Base-by-base conservation (phyloP, 768 basidiomycete genomes). In the Termitomyces sp. region DNA sequence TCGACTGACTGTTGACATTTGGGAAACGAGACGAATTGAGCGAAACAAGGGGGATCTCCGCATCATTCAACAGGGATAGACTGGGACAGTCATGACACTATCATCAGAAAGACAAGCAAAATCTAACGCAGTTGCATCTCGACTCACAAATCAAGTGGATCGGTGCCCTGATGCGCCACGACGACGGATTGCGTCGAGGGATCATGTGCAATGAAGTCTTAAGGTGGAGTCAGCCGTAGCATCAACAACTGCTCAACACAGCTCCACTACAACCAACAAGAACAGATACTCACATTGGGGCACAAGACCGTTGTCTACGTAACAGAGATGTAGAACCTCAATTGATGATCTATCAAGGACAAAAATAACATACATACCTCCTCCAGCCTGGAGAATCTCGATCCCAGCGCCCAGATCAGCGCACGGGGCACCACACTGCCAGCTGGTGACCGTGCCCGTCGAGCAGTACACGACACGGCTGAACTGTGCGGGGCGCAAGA, bases 161-260 rank as follows among this genome's bases (percentile, higher is more conserved):
- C 64, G 11, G 76, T 77, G 18, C 76, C 77, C 53, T 77, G 67
- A 55, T 79, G 76, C 20, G 75, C 74, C 14, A 79, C 73, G 33
- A 76, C 71, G 55, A 78, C 66, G 26, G 66, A 69, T 30, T 72
- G 55, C 7, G 64, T 64, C 3, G 63, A 55, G 5, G 64, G 65
- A 55, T 76, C 72, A 61, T 73, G 69, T 1, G 74, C 76, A 45
- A 78, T 67, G 56, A 68, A 75, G 57, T 70, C 73, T 74, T 32
- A 52, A 28, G 7, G 28, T 6, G n/a, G 5, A 46, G 20, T 33
- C 44, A n/a, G 1, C n/a, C 13, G 5, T 2, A 0, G 1, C 0
- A 26, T 52, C 33, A 52, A 47, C 13, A 3, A 32, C 28, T 33
- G 9, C 14, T 7, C 16, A 18, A 3, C 18, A 3, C 20, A 28